Conservation (phyloP, 2,329 filamentous ascomycete genomes). For the Xylariaceae sp. region DNA sequence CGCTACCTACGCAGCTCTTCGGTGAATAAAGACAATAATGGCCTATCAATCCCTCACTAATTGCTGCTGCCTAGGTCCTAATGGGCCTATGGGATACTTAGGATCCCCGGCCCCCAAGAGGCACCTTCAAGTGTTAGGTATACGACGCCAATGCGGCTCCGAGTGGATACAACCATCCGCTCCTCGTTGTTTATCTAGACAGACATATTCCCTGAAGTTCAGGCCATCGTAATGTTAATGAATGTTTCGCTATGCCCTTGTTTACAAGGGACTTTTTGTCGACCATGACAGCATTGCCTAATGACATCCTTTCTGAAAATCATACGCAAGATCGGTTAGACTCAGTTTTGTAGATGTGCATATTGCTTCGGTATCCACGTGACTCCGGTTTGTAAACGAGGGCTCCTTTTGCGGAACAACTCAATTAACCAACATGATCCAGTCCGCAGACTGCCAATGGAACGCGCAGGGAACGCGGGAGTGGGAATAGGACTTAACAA, state of each 20-base stretch:
- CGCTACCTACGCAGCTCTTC: neutral
- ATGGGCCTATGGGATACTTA: no score
- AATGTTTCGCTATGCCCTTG: no score
- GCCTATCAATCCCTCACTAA: neutral
- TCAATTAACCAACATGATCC: neutral
- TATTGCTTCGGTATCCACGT: no score
- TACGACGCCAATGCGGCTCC: neutral
- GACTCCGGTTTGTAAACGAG: no score
- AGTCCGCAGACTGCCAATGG: neutral
- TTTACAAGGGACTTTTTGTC: no score
- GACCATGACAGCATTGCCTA: no score
- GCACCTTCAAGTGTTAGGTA: neutral
- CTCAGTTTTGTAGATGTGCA: no score
- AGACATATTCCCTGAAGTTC: neutral
- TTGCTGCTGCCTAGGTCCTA: neutral
- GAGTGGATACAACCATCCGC: neutral
- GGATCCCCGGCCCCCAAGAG: neutral
- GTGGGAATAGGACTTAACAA: neutral
- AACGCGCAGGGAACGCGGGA: neutral
- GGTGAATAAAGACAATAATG: neutral
- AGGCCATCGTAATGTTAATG: neutral
- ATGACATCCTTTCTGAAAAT: no score
- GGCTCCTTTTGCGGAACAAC: no score
- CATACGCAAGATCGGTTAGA: no score
- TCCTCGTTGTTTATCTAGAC: neutral